Conservation (phyloP, 768 basidiomycete species). For the Collybia sordida region DNA sequence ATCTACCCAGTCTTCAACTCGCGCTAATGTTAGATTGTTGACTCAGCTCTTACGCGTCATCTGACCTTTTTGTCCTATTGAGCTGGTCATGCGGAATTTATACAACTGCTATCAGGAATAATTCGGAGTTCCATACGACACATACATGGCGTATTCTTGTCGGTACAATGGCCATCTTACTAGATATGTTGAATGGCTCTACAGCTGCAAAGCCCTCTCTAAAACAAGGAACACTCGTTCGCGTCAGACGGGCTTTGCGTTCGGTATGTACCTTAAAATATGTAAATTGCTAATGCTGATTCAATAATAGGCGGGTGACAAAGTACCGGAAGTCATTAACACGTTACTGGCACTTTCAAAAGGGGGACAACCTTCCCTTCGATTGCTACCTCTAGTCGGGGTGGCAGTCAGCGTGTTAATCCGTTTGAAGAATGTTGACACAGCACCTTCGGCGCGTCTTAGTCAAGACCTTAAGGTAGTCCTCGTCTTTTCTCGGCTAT, state of each 20-base stretch:
- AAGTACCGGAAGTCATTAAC: conserved; percentile 49
- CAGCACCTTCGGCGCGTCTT: conserved; percentile 40
- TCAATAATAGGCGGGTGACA: conserved; percentile 33
- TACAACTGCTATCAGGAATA: conserved; percentile 42
- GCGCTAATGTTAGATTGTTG: neutral
- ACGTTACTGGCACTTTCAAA: conserved; percentile 54
- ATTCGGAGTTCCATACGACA: conserved; percentile 44
- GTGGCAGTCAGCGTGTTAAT: conserved; percentile 69
- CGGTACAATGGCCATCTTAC: conserved; percentile 53
- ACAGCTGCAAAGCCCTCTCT: conserved; percentile 56
- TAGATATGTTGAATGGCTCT: conserved; percentile 60
- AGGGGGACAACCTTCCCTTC: conserved; percentile 38
- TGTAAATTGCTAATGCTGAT: neutral
- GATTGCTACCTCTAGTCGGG: conserved; percentile 57
- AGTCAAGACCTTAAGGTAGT: conserved; percentile 47
- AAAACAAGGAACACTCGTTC: conserved; percentile 58
- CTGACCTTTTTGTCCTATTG: conserved; percentile 67
- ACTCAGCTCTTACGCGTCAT: conserved; percentile 52
- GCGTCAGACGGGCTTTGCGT: conserved; percentile 65
- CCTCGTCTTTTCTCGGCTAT: neutral
- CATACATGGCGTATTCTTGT: conserved; percentile 53
- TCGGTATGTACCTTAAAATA: conserved; percentile 36
- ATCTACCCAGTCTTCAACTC: neutral
- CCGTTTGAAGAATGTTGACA: conserved; percentile 58
- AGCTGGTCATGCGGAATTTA: conserved; percentile 73